Evolutionary conservation across 345 rosid genomes (phyloP).

Genomic region (Melaleuca alternifolia): DNA sequence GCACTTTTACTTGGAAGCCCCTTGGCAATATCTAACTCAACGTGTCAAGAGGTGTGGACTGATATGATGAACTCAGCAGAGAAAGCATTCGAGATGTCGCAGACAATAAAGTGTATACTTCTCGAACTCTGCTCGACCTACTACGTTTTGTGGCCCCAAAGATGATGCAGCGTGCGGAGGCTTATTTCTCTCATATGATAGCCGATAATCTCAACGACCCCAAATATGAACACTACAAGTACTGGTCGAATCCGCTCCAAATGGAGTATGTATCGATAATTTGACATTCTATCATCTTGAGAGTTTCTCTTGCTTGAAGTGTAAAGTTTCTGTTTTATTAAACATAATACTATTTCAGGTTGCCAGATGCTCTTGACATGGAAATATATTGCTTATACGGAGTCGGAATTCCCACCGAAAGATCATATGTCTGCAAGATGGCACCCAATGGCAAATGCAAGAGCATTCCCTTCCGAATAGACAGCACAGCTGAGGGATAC

Average conservation of each 20-base stretch:
- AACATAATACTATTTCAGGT: conserved; percentile 42
- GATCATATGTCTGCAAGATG: conserved; percentile 56
- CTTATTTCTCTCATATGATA: conserved; percentile 70
- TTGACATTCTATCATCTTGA: neutral
- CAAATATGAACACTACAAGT: conserved; percentile 43
- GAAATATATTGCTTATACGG: conserved; percentile 63
- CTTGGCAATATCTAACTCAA: no score
- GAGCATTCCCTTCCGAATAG: conserved; percentile 58
- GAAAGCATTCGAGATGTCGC: conserved; percentile 31
- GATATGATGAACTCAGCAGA: conserved; percentile 51
- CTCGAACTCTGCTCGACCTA: conserved; percentile 30
- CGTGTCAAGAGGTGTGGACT: conserved; percentile 45
- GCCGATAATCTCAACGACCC: conserved; percentile 61
- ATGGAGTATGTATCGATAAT: conserved; percentile 23
- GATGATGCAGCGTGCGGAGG: conserved; percentile 50
- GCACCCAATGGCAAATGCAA: conserved; percentile 34
- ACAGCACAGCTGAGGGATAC: conserved; percentile 34
- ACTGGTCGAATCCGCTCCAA: conserved; percentile 80
- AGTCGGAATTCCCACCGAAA: conserved; percentile 61
- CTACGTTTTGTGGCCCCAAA: conserved; percentile 57
- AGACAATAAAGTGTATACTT: conserved; percentile 47
- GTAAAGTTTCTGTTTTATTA: no score
- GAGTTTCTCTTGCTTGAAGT: no score
- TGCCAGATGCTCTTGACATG: conserved; percentile 63
- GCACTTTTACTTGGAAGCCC: conserved; percentile 8